phyloP scores from a whole-genome alignment of 768 basidiomycete species.

The Solioccasus polychromus region DNA sequence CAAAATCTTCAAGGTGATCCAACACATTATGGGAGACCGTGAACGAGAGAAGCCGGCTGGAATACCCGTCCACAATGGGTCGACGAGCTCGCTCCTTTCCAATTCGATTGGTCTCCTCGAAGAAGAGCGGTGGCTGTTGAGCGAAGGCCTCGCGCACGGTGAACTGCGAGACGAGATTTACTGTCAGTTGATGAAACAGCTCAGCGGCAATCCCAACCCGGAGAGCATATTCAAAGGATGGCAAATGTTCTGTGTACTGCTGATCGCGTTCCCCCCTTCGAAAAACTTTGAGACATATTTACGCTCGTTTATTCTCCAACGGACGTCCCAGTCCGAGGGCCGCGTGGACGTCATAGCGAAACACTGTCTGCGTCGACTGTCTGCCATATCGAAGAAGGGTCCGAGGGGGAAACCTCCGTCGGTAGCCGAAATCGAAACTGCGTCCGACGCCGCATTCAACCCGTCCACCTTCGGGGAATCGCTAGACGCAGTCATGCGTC shows the following conservation, averaged over 20 bases:
- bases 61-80: conserved; percentile 43
- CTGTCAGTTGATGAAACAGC: conserved; percentile 90
- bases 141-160: conserved; percentile 73
- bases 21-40: conserved; percentile 91
- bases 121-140: conserved; percentile 84
- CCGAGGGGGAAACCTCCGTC: conserved; percentile 83
- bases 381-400: conserved; percentile 75
- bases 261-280: conserved; percentile 91
- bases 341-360: conserved; percentile 89
- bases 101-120: conserved; percentile 57
- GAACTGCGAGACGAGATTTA: conserved; percentile 93
- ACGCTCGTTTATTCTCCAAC: conserved; percentile 71
- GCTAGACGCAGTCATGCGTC: conserved; percentile 74
- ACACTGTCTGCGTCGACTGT: conserved; percentile 79
- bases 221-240: conserved; percentile 89
- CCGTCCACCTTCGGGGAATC: conserved; percentile 94
- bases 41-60: conserved; percentile 64
- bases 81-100: conserved; percentile 41
- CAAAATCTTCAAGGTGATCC: conserved; percentile 84
- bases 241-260: conserved; percentile 87
- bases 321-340: conserved; percentile 64
- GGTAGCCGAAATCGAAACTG: conserved; percentile 85
- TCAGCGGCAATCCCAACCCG: conserved; percentile 78
- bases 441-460: conserved; percentile 93
- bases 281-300: conserved; percentile 90